A percentile compares a stretch with the other conserved stretches of the same genome.
phyloP scores from a whole-genome alignment of 169 alveolate species.

The Cryptosporidium muris region DNA sequence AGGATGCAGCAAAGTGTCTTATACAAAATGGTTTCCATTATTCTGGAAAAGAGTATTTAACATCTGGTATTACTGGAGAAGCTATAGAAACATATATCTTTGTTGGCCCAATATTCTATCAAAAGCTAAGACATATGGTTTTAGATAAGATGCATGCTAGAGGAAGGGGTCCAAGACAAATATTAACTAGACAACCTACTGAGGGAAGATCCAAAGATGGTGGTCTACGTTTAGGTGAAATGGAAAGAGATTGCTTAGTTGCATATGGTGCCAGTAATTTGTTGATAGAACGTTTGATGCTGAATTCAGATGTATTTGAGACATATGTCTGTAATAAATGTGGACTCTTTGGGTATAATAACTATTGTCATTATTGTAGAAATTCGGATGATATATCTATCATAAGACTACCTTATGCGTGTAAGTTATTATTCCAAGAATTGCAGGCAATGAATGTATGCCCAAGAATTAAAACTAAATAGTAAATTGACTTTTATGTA shows the following conservation, averaged over 20 bases:
- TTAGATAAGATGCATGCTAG: slow-evolving; percentile 99
- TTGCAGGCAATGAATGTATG: slow-evolving; percentile 89
- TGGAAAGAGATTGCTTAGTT: slow-evolving; percentile 99
- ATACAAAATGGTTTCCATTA: slow-evolving; percentile 94
- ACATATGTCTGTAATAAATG: slow-evolving; percentile 94
- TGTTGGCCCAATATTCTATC: slow-evolving; percentile 99
- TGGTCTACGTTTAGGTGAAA: slow-evolving; percentile 99
- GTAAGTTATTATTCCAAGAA: slow-evolving; percentile 89
- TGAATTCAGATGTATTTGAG: slow-evolving; percentile 95
- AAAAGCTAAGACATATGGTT: slow-evolving; percentile 99
- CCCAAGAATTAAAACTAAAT: slow-evolving; percentile 78
- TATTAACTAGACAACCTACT: slow-evolving; percentile 99
- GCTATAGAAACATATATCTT: slow-evolving; percentile 94
- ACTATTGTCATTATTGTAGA: slow-evolving; percentile 93
- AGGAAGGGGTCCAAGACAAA: slow-evolving; percentile 98
- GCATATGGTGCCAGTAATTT: slow-evolving; percentile 98
- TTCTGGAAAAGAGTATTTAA: slow-evolving; percentile 91
- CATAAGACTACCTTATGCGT: slow-evolving; percentile 91
- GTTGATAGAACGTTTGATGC: slow-evolving; percentile 96
- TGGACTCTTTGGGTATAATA: slow-evolving; percentile 94
- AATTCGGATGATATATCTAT: slow-evolving; percentile 79
- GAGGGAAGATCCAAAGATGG: slow-evolving; percentile 99
- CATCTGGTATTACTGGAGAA: slow-evolving; percentile 99
- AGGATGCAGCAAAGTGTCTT: slow-evolving; percentile 89
- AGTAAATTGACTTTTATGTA: too few species aligned